Evolutionary conservation across 2,329 filamentous ascomycete genomes (phyloP).

Genomic region (Pestalotiopsis sp.): DNA sequence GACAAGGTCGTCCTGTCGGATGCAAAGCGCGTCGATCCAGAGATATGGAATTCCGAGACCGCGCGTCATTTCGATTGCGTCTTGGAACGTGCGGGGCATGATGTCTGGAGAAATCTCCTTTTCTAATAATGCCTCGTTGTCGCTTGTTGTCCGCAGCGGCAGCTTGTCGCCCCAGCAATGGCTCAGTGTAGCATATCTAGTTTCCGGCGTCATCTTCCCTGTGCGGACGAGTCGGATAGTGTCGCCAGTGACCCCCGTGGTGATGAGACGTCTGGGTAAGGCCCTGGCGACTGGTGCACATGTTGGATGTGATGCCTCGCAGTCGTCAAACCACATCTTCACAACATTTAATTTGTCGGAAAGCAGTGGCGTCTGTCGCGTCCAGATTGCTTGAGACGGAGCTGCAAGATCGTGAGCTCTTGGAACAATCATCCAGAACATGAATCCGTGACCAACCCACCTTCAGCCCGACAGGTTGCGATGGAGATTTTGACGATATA

Average conservation of each 20-base stretch:
- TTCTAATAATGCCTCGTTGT: background rate
- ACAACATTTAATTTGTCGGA: background rate
- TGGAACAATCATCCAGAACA: background rate
- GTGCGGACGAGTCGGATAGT: background rate
- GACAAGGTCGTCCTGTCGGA: background rate
- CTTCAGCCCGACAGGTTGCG: background rate
- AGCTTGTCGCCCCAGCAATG: background rate
- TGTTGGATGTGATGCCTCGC: background rate
- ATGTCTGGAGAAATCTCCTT: background rate
- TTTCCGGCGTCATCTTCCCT: background rate
- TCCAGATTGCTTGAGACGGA: background rate
- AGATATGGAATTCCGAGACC: background rate
- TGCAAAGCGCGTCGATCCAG: constrained; percentile 7
- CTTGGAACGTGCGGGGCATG: background rate
- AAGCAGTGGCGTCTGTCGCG: background rate
- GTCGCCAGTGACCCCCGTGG: background rate
- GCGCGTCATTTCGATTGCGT: background rate
- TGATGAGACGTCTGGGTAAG: background rate
- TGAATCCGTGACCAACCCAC: background rate
- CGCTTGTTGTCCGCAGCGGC: background rate
- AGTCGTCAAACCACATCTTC: background rate
- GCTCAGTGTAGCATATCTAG: background rate
- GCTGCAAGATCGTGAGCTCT: background rate
- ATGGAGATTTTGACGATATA: background rate
- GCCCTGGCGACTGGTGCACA: background rate